Evolutionary conservation across 352 stramenopile species (phyloP).

Genomic region (Globisporangium ultimum): DNA sequence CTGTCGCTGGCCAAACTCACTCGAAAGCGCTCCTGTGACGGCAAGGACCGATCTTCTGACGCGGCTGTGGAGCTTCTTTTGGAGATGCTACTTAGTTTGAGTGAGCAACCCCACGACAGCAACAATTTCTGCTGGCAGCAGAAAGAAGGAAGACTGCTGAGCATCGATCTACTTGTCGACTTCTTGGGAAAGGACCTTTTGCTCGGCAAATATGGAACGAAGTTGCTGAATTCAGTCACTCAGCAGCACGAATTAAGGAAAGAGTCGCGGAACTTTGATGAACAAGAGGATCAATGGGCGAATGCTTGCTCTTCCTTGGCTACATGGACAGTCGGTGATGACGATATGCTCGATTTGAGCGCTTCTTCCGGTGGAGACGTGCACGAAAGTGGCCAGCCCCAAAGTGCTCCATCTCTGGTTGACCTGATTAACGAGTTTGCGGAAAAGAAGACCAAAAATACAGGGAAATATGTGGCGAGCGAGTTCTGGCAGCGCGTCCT

Average conservation of each 20-base stretch:
- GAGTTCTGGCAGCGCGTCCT: slow-evolving; percentile 35
- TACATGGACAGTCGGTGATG: slow-evolving; percentile 37
- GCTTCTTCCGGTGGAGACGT: background rate
- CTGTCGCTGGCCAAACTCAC: slow-evolving; percentile 37
- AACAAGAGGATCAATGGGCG: background rate
- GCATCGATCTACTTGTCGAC: slow-evolving; percentile 48
- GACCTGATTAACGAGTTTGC: background rate
- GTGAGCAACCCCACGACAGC: slow-evolving; percentile 15
- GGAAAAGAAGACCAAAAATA: slow-evolving; percentile 8
- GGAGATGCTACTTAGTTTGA: slow-evolving; percentile 48
- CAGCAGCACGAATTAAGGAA: background rate
- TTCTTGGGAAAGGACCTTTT: slow-evolving; percentile 38
- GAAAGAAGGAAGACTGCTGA: slow-evolving; percentile 66
- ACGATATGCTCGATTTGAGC: slow-evolving; percentile 9
- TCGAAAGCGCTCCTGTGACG: background rate
- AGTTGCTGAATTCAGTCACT: background rate
- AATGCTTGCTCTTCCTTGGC: slow-evolving; percentile 1
- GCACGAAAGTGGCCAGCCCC: background rate
- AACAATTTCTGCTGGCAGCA: slow-evolving; percentile 52
- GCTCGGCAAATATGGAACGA: slow-evolving; percentile 1
- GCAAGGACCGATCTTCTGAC: background rate
- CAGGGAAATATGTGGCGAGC: background rate
- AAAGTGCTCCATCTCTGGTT: background rate
- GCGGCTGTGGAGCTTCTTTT: slow-evolving; percentile 32
- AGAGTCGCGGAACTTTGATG: background rate